These are phyloP conservation scores for Kitagawia praeruptora DNA, from an alignment of 129 eudicot genomes.

Conservation along the genomic window DNA sequence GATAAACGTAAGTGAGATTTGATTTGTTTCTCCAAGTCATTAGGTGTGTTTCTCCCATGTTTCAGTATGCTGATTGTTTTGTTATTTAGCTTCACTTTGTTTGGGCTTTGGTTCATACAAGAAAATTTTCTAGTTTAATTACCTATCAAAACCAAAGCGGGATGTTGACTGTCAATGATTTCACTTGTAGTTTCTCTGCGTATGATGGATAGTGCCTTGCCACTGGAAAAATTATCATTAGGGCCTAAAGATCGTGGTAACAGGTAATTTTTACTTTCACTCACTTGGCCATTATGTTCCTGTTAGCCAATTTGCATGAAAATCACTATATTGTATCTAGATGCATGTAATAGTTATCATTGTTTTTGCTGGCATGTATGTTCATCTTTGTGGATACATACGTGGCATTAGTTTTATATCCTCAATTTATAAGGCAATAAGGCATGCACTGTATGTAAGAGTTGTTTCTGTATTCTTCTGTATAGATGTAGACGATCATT, in stretches of 20 bases:
- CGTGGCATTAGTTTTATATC: neutral
- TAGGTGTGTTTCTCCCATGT: too few relatives aligned
- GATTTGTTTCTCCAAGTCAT: too few relatives aligned
- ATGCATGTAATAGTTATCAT: neutral
- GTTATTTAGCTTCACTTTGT: neutral
- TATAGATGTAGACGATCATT: neutral
- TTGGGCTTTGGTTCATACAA: too few relatives aligned
- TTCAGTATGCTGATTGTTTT: neutral
- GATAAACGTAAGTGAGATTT: too few relatives aligned
- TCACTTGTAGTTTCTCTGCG: too few relatives aligned
- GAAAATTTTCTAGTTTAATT: neutral
- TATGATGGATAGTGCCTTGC: conserved; percentile 36
- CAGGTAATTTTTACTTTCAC: conserved; percentile 26
- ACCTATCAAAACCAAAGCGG: neutral
- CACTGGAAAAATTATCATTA: conserved; percentile 42
- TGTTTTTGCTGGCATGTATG: conserved; percentile 2
- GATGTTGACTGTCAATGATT: neutral
- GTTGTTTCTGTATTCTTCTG: neutral
- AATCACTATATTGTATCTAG: neutral
- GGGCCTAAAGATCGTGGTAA: conserved; percentile 17
- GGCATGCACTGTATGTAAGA: neutral
- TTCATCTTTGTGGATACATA: neutral
- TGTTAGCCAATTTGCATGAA: neutral
- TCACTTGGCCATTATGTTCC: neutral
- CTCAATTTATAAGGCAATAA: neutral